Evolutionary conservation across 352 stramenopile genomes (phyloP).

Genomic region (Phytophthora idaei): DNA sequence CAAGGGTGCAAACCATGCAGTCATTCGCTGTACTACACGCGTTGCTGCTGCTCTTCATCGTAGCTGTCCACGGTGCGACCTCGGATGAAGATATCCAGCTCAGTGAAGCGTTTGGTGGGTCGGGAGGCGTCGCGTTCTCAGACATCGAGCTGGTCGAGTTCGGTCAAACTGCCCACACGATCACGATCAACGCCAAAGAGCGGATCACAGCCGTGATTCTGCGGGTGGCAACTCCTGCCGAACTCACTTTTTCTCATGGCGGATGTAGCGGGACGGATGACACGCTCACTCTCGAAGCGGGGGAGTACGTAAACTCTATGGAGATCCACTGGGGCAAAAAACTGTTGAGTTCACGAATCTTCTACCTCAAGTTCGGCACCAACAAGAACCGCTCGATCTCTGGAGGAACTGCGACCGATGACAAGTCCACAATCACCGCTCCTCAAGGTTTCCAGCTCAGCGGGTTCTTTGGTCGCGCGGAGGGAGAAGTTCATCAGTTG

Average conservation of each 20-base stretch:
- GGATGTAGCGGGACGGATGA: constrained; percentile 27
- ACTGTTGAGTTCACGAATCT: constrained; percentile 9
- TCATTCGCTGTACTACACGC: constrained; percentile 9
- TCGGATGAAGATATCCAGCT: constrained; percentile 41
- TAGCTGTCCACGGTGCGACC: constrained; percentile 9
- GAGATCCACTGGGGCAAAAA: constrained; percentile 35
- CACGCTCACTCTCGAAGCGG: constrained; percentile 22
- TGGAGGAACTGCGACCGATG: constrained; percentile 23
- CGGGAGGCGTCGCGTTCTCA: constrained; percentile 33
- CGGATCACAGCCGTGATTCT: constrained; percentile 25
- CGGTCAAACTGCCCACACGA: constrained; percentile 21
- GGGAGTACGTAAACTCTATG: constrained; percentile 36
- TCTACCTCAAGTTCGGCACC: constrained; percentile 35
- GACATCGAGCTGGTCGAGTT: constrained; percentile 32
- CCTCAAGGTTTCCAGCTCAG: constrained; percentile 36
- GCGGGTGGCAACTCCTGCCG: constrained; percentile 13
- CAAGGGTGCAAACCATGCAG: constrained; percentile 3
- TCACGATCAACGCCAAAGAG: constrained; percentile 29
- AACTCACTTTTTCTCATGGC: constrained; percentile 30
- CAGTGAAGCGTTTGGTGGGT: constrained; percentile 30
- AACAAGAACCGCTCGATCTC: constrained; percentile 21
- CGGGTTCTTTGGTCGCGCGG: constrained; percentile 34
- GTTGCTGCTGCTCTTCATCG: constrained; percentile 23
- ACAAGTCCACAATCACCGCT: constrained; percentile 20
- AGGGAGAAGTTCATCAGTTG: constrained; percentile 30